Evolutionary conservation across 129 eudicot species (phyloP).

Genomic region (Gnaphalium uliginosum): DNA sequence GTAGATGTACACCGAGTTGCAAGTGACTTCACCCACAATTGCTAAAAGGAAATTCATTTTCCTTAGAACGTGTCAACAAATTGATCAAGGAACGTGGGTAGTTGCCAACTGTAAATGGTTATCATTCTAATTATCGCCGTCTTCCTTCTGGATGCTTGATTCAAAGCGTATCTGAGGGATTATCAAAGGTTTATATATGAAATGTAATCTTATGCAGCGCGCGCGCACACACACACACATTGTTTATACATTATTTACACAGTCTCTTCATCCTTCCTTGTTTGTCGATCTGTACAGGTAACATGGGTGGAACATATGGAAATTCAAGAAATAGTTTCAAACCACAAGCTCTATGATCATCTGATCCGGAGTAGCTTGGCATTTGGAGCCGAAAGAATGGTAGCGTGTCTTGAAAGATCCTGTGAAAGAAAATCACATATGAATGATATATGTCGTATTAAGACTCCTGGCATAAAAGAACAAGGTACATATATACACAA

Average conservation of each 20-base stretch:
- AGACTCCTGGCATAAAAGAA: background rate
- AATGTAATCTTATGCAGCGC: background rate
- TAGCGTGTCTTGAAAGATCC: background rate
- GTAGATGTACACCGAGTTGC: background rate
- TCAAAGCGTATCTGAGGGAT: background rate
- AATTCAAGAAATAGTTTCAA: background rate
- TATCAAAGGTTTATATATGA: background rate
- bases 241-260: background rate
- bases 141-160: background rate
- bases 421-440: background rate
- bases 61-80: background rate
- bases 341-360: background rate
- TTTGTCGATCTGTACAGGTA: background rate
- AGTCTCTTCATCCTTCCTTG: background rate
- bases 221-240: background rate
- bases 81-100: background rate
- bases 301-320: slow-evolving; percentile 5
- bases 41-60: background rate
- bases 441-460: background rate
- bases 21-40: background rate
- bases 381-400: background rate
- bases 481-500: background rate
- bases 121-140: background rate
- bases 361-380: background rate
- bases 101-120: background rate